These are phyloP conservation scores for Vanrija pseudolonga DNA, from an alignment of 1,284 basidiomycete genomes.

Conservation along the genomic window DNA sequence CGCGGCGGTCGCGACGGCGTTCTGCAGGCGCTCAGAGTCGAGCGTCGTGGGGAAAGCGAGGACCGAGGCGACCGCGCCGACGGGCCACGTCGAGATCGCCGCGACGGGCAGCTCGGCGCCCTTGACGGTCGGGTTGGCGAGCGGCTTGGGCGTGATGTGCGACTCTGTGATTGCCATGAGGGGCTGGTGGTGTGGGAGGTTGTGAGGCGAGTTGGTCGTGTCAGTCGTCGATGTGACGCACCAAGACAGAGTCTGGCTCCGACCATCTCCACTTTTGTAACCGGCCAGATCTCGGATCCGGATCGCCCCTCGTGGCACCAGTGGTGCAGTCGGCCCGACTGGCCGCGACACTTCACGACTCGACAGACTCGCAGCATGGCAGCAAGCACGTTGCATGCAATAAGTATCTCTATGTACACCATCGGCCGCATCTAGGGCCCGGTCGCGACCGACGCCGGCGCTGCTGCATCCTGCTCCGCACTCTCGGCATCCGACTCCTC, in stretches of 20 bases:
- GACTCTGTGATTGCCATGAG: conserved; percentile 8
- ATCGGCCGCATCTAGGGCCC: too few species aligned
- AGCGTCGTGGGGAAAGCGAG: conserved; percentile 23
- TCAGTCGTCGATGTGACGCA: too few species aligned
- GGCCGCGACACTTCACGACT: too few species aligned
- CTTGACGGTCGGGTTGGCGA: conserved; percentile 13
- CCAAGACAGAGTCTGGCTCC: too few species aligned
- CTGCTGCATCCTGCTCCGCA: neutral
- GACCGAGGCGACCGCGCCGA: conserved; percentile 15
- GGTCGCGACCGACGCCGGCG: neutral
- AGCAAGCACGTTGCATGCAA: too few species aligned
- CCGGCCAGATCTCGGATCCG: too few species aligned
- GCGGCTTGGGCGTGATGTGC: conserved; percentile 15
- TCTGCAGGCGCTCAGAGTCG: conserved; percentile 16
- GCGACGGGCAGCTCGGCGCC: conserved; percentile 18
- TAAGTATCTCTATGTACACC: too few species aligned
- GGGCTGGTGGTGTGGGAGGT: neutral
- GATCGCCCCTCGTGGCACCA: too few species aligned
- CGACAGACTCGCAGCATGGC: too few species aligned
- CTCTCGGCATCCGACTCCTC: neutral
- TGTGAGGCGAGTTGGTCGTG: neutral
- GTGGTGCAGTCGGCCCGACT: too few species aligned
- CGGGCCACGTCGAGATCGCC: conserved; percentile 24
- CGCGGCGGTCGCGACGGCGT: conserved; percentile 17
- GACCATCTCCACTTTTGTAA: too few species aligned